Evolutionary conservation across 2,329 filamentous ascomycete genomes (phyloP).

Genomic region (Neofusicoccum sp.): DNA sequence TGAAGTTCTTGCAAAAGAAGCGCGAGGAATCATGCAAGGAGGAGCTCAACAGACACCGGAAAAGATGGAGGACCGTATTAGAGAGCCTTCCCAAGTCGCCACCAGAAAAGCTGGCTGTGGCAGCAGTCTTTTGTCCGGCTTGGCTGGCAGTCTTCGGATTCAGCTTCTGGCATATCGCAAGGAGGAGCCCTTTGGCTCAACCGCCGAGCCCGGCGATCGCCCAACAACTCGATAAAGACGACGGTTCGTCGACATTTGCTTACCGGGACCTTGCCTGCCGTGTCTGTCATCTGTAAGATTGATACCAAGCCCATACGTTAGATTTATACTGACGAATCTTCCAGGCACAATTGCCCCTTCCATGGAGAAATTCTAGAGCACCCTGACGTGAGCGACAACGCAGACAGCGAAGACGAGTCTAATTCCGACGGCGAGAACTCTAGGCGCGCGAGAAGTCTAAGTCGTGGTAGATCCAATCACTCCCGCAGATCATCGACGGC

Average conservation of each 20-base stretch:
- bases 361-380: conserved; percentile 45
- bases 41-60: conserved; percentile 33
- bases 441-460: background rate
- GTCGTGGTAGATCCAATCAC: background rate
- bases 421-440: conserved; percentile 20
- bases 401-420: conserved; percentile 4
- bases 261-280: conserved; percentile 32
- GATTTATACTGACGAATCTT: background rate
- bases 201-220: conserved; percentile 4
- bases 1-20: background rate
- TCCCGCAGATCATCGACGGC: background rate
- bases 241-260: conserved; percentile 22
- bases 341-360: conserved; percentile 41
- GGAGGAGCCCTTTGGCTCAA: conserved; percentile 28
- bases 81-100: conserved; percentile 32
- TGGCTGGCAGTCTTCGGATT: conserved; percentile 40
- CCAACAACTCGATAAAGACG: background rate
- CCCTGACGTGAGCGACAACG: conserved; percentile 14
- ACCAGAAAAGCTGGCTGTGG: conserved; percentile 30
- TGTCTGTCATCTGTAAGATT: conserved; percentile 34
- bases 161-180: conserved; percentile 46
- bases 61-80: conserved; percentile 37
- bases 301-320: background rate
- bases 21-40: conserved; percentile 29
- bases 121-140: conserved; percentile 40